Conservation (phyloP, 805 yeast species). For the Saccharomycopsis vini region DNA sequence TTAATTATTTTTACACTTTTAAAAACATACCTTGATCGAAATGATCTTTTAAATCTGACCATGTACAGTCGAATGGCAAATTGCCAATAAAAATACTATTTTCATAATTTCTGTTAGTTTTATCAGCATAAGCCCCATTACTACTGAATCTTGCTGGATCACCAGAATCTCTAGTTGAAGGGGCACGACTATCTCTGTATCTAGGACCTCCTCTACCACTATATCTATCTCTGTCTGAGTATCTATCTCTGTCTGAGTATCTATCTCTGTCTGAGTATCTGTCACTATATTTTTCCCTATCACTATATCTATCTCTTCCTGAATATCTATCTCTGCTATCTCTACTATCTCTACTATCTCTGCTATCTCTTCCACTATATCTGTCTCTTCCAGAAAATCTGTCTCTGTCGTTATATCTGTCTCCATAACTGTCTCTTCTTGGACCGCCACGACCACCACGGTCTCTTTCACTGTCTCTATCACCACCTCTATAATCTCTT, state of each 20-base stretch:
- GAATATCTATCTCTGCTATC: slow-evolving; percentile 32
- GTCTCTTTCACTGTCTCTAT: slow-evolving; percentile 22
- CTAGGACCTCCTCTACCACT: slow-evolving; percentile 27
- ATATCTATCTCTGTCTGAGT: slow-evolving; percentile 26
- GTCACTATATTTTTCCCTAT: slow-evolving; percentile 31
- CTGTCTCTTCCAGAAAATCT: slow-evolving; percentile 1
- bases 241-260: slow-evolving; percentile 21
- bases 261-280: slow-evolving; percentile 7
- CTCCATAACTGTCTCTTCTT: slow-evolving; percentile 20
- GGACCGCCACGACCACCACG: slow-evolving; percentile 25
- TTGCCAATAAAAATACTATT: slow-evolving; percentile 70
- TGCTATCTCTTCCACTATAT: slow-evolving; percentile 30
- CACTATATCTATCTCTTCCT: slow-evolving; percentile 30
- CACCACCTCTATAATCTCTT: slow-evolving; percentile 1
- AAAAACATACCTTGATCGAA: slow-evolving; percentile 32
- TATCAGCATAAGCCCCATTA: slow-evolving; percentile 27
- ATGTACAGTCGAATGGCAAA: slow-evolving; percentile 54
- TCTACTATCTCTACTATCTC: slow-evolving; percentile 12
- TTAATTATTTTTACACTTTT: slow-evolving; percentile 28
- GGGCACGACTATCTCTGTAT: slow-evolving; percentile 22
- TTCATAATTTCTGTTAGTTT: slow-evolving; percentile 48
- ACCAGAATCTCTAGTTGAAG: slow-evolving; percentile 18
- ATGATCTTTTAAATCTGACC: slow-evolving; percentile 49
- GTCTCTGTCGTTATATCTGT: slow-evolving; percentile 19
- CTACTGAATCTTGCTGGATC: slow-evolving; percentile 19